Conservation (phyloP, 208 protist genomes). For the Leishmania amazonensis region DNA sequence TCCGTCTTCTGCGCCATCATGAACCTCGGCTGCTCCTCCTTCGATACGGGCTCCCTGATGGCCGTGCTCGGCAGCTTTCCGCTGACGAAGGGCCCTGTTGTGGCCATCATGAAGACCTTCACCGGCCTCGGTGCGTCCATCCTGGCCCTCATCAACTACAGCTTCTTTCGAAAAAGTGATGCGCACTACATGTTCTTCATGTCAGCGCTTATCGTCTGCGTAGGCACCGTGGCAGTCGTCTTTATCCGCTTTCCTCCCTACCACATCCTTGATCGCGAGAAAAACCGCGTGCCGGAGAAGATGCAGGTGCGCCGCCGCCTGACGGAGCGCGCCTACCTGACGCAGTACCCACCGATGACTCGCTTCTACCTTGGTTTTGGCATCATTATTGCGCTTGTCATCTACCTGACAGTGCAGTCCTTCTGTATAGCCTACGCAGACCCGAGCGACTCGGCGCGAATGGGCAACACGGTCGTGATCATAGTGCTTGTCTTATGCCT, state of each 20-base stretch:
- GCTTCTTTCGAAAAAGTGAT: conserved; percentile 46
- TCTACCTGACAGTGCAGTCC: conserved; percentile 58
- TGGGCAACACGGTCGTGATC: conserved; percentile 42
- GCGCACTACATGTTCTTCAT: conserved; percentile 68
- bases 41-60: conserved; percentile 74
- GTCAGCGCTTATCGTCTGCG: conserved; percentile 25
- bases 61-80: conserved; percentile 61
- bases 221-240: conserved; percentile 29
- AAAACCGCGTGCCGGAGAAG: conserved; percentile 28
- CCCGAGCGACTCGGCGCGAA: conserved; percentile 22
- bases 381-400: conserved; percentile 39
- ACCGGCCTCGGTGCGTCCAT: conserved; percentile 52
- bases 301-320: conserved; percentile 41
- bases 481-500: conserved; percentile 42
- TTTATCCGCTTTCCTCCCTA: conserved; percentile 58
- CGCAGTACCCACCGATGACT: conserved; percentile 45
- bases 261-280: conserved; percentile 43
- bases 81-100: conserved; percentile 41
- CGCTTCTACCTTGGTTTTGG: conserved; percentile 50
- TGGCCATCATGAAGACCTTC: conserved; percentile 62
- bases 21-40: conserved; percentile 55
- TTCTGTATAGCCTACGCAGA: conserved; percentile 50
- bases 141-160: conserved; percentile 48
- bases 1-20: conserved; percentile 58
- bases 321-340: conserved; percentile 64